These are phyloP conservation scores for Baorangia bicolor DNA, from an alignment of 768 basidiomycete species.

Conservation along the genomic window DNA sequence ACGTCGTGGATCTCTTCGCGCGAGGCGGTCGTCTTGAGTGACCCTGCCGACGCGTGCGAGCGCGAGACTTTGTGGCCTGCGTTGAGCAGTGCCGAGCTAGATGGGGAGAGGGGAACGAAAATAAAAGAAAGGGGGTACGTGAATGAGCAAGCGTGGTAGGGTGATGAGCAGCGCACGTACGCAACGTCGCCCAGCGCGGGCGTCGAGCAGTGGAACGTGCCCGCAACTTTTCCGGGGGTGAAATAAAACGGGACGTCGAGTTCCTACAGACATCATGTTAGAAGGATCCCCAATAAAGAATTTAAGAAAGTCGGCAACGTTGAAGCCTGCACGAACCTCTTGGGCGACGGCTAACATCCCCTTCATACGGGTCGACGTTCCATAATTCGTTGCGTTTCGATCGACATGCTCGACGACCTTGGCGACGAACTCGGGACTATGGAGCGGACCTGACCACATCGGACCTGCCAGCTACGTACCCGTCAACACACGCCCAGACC, in stretches of 20 bases:
- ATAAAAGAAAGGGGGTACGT: not conserved
- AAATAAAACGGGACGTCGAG: constrained; percentile 80
- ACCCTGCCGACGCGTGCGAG: constrained; percentile 87
- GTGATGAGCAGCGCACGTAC: constrained; percentile 43
- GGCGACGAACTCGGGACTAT: constrained; percentile 71
- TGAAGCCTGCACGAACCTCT: constrained; percentile 78
- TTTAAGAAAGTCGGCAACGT: too few relatives aligned
- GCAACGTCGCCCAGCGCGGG: constrained; percentile 74
- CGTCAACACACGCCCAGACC: not conserved
- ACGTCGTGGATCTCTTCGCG: constrained; percentile 74
- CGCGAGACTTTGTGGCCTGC: constrained; percentile 83
- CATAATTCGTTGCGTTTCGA: constrained; percentile 60
- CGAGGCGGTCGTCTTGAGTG: constrained; percentile 85
- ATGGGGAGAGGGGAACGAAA: not conserved
- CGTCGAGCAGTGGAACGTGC: constrained; percentile 77
- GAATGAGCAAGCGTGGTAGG: not conserved
- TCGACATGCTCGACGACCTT: constrained; percentile 75
- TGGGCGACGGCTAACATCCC: constrained; percentile 93
- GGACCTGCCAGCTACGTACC: constrained; percentile 77
- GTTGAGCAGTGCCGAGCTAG: constrained; percentile 85
- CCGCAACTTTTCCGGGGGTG: constrained; percentile 75
- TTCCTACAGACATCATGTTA: too few relatives aligned
- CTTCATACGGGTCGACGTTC: constrained; percentile 82
- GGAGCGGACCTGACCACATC: constrained; percentile 93
- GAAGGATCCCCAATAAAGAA: too few relatives aligned